Conservation (phyloP, 2,329 filamentous ascomycete species). For the Xylaria sp. region DNA sequence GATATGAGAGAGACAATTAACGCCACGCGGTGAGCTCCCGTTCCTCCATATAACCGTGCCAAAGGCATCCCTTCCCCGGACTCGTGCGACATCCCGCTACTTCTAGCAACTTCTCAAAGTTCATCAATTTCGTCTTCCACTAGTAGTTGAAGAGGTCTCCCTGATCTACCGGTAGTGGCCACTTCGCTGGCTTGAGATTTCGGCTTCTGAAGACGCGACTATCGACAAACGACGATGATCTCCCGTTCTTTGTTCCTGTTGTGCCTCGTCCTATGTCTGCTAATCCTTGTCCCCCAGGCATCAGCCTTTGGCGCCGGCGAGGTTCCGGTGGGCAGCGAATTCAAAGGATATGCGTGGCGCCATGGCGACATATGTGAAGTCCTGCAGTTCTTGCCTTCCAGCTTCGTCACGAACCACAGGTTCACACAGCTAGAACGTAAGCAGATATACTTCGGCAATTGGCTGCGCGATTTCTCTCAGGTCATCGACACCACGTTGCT, state of each 20-base stretch:
- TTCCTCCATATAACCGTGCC: neutral
- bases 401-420: constrained; percentile 46
- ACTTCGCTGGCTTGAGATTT: neutral
- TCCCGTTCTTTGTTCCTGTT: constrained; percentile 17
- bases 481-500: constrained; percentile 60
- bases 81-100: neutral
- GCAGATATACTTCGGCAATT: constrained; percentile 51
- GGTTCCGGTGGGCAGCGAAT: constrained; percentile 45
- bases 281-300: constrained; percentile 40
- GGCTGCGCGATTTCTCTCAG: constrained; percentile 57
- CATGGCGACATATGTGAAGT: constrained; percentile 49
- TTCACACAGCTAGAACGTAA: constrained; percentile 48
- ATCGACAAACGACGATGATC: constrained; percentile 11
- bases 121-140: neutral
- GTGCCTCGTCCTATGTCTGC: constrained; percentile 42
- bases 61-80: neutral
- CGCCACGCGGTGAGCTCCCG: neutral
- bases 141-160: neutral
- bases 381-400: constrained; percentile 44
- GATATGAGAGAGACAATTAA: neutral
- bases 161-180: neutral
- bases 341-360: constrained; percentile 50
- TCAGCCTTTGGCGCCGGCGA: constrained; percentile 48
- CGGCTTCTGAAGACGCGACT: neutral
- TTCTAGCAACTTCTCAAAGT: neutral